Evolutionary conservation across 2,329 filamentous ascomycete species (phyloP).

Genomic region (Thelonectria discophora): DNA sequence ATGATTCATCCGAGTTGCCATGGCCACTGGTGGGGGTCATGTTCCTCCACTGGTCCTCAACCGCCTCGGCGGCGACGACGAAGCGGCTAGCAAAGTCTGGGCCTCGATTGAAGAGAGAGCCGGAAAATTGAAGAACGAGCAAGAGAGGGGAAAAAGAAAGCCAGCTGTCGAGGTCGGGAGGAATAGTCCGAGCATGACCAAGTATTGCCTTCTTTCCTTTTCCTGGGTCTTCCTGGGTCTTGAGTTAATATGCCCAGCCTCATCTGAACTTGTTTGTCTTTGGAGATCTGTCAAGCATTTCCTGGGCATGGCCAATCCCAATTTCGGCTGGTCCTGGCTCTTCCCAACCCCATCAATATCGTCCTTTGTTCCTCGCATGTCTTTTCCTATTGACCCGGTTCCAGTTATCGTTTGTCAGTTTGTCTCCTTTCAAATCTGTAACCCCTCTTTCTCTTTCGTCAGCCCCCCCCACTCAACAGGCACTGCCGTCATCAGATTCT

Average conservation of each 20-base stretch:
- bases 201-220: background rate
- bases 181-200: conserved; percentile 11
- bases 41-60: conserved; percentile 4
- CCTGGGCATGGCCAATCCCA: too few species aligned
- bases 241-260: conserved; percentile 1
- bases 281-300: too few species aligned
- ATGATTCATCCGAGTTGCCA: conserved; percentile 36
- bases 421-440: background rate
- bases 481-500: conserved; percentile 39
- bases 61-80: conserved; percentile 36
- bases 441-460: conserved; percentile 28
- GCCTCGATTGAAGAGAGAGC: conserved; percentile 18
- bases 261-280: background rate
- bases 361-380: too few species aligned
- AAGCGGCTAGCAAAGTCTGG: conserved; percentile 37
- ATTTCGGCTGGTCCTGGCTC: too few species aligned
- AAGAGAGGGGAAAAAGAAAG: conserved; percentile 23
- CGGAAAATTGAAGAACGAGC: conserved; percentile 7
- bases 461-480: conserved; percentile 26
- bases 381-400: background rate
- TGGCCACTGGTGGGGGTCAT: conserved; percentile 37
- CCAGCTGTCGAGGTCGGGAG: conserved; percentile 4
- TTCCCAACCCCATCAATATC: too few species aligned
- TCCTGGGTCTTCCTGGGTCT: background rate
- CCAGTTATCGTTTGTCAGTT: conserved; percentile 1